These are phyloP conservation scores for Suillus ampliporus DNA, from an alignment of 768 basidiomycete genomes.

Conservation along the genomic window DNA sequence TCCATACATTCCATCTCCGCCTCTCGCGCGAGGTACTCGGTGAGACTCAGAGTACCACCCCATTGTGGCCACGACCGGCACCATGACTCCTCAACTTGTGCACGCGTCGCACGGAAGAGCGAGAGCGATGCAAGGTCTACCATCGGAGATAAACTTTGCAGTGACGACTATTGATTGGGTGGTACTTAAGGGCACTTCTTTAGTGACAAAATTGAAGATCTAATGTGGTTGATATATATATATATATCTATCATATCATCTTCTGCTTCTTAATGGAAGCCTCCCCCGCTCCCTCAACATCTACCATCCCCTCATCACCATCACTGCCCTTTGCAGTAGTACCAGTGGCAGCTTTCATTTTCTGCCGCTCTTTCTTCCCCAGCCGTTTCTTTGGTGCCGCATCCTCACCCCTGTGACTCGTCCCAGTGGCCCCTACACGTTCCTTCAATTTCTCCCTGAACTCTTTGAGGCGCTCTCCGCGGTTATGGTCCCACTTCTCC, in stretches of 20 bases:
- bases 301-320: neutral
- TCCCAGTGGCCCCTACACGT: constrained; percentile 36
- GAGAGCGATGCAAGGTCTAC: constrained; percentile 31
- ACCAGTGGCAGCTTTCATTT: constrained; percentile 42
- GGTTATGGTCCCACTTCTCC: constrained; percentile 66
- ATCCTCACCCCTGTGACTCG: constrained; percentile 22
- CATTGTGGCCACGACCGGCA: constrained; percentile 43
- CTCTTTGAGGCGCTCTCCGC: constrained; percentile 71
- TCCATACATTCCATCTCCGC: constrained; percentile 43
- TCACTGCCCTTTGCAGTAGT: neutral
- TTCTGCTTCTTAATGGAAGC: neutral
- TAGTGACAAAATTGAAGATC: neutral
- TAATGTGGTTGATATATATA: neutral
- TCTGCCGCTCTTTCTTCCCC: constrained; percentile 73
- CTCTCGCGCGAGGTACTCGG: constrained; percentile 51
- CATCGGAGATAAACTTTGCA: neutral
- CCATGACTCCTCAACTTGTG: constrained; percentile 47
- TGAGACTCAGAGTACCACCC: constrained; percentile 45
- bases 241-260: too few species aligned
- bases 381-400: constrained; percentile 61
- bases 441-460: constrained; percentile 66
- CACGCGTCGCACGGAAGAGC: constrained; percentile 49
- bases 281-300: neutral
- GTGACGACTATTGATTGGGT: too few species aligned
- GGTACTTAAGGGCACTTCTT: too few species aligned